These are phyloP conservation scores for Gentiana dahurica DNA, from an alignment of 257 asterid genomes.

Conservation along the genomic window DNA sequence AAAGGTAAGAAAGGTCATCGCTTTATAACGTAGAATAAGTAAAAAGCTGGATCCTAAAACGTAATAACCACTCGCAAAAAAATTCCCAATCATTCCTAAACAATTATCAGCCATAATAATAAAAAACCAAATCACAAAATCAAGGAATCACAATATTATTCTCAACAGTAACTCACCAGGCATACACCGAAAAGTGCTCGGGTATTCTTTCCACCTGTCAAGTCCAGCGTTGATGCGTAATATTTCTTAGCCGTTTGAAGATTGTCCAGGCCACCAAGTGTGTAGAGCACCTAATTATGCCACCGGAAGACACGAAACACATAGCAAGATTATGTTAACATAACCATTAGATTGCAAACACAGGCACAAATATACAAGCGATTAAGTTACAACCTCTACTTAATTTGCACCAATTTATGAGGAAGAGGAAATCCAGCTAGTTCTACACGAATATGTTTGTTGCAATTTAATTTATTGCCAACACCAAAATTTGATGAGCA, in stretches of 20 bases:
- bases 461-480: too few species aligned
- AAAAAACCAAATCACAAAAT: too few species aligned
- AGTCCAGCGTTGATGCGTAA: conserved; percentile 80
- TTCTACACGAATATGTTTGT: too few species aligned
- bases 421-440: neutral
- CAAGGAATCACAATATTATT: conserved; percentile 10
- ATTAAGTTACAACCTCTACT: neutral
- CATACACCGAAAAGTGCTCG: conserved; percentile 95
- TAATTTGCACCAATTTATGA: neutral
- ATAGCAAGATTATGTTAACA: neutral
- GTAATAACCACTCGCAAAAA: too few species aligned
- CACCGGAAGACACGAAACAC: conserved; percentile 6
- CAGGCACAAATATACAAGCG: neutral
- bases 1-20: too few species aligned
- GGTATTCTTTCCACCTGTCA: conserved; percentile 87
- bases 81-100: too few species aligned
- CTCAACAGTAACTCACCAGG: conserved; percentile 40
- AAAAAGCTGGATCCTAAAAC: too few species aligned
- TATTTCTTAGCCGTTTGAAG: conserved; percentile 87
- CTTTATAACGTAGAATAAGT: too few species aligned
- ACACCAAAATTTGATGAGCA: too few species aligned
- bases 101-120: too few species aligned
- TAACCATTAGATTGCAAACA: neutral
- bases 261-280: conserved; percentile 93
- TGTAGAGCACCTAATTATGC: conserved; percentile 64